These are phyloP conservation scores for Rhizophagus sp. DNA, from an alignment of 192 early-diverging fungal species.

Conservation along the genomic window DNA sequence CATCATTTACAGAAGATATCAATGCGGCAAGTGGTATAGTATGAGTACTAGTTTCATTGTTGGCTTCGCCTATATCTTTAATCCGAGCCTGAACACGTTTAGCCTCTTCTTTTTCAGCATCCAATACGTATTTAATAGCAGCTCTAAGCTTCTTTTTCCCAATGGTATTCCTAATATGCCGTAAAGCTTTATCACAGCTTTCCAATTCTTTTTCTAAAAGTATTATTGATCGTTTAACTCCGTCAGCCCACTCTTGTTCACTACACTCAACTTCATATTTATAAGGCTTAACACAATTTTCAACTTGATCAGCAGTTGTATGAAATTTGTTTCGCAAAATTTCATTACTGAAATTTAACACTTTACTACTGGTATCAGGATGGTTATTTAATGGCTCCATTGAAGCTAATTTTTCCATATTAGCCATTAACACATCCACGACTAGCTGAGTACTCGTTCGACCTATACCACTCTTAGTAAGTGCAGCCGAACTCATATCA, in stretches of 20 bases:
- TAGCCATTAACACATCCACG: conserved; percentile 81
- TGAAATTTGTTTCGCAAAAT: conserved; percentile 86
- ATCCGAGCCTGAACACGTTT: conserved; percentile 7
- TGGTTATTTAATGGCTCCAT: conserved; percentile 88
- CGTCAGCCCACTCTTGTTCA: conserved; percentile 91
- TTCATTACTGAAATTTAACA: conserved; percentile 82
- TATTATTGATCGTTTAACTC: conserved; percentile 72
- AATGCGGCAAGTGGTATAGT: neutral
- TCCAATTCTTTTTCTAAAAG: conserved; percentile 83
- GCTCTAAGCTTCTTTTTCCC: conserved; percentile 81
- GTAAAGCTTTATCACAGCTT: conserved; percentile 68
- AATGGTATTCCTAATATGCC: conserved; percentile 70
- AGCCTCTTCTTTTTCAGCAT: conserved; percentile 63
- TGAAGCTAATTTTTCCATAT: conserved; percentile 77
- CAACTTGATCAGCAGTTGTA: conserved; percentile 93
- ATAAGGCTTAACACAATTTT: conserved; percentile 98
- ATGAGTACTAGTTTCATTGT: neutral
- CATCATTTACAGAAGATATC: conserved; percentile 29
- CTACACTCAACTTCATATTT: conserved; percentile 96
- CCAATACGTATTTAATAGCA: conserved; percentile 79
- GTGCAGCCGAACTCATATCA: conserved; percentile 76
- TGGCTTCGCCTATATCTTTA: neutral
- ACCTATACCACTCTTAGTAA: conserved; percentile 95
- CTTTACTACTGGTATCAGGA: conserved; percentile 72
- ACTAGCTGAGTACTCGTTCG: conserved; percentile 89